Percentiles rank a stretch among this genome's conserved stretches.
phyloP scores from a whole-genome alignment of 1,139 yeast genomes.

The Suzukiozyma palmioleophila region DNA sequence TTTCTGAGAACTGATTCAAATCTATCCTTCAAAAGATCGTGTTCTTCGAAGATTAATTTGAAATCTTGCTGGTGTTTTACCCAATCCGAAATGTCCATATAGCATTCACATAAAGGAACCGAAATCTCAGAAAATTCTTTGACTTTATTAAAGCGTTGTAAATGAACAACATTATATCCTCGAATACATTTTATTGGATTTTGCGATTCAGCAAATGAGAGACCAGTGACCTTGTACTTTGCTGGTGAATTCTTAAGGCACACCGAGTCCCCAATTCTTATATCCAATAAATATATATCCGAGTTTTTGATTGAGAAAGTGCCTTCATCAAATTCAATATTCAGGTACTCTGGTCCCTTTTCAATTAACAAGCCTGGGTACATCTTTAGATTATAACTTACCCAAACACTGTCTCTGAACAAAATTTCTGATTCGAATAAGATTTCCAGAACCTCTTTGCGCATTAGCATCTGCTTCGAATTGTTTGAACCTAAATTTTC shows the following conservation, averaged over 20 bases:
- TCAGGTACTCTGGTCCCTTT: slow-evolving; percentile 21
- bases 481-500: neutral
- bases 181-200: slow-evolving; percentile 45
- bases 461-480: slow-evolving; percentile 8
- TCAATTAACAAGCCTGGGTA: slow-evolving; percentile 26
- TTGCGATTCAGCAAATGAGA: slow-evolving; percentile 18
- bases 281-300: slow-evolving; percentile 30
- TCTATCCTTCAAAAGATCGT: slow-evolving; percentile 10
- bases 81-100: slow-evolving; percentile 42
- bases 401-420: slow-evolving; percentile 31
- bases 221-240: slow-evolving; percentile 42
- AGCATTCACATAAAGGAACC: slow-evolving; percentile 16
- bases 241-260: slow-evolving; percentile 15
- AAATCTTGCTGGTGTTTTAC: slow-evolving; percentile 33
- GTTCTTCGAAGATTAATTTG: slow-evolving; percentile 10
- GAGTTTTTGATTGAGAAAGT: slow-evolving; percentile 21
- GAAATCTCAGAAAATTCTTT: slow-evolving; percentile 10
- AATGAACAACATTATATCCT: slow-evolving; percentile 50
- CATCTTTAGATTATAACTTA: slow-evolving; percentile 30
- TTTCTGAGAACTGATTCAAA: slow-evolving; percentile 1
- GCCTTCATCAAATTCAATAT: slow-evolving; percentile 33
- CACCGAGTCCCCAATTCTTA: slow-evolving; percentile 33
- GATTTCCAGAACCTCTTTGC: slow-evolving; percentile 18
- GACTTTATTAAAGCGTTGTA: slow-evolving; percentile 20
- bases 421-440: slow-evolving; percentile 17